Evolutionary conservation across 257 asterid genomes (phyloP), one percentile per base, ranked within the genome.

Genomic region (Marsdenia floribunda): DNA sequence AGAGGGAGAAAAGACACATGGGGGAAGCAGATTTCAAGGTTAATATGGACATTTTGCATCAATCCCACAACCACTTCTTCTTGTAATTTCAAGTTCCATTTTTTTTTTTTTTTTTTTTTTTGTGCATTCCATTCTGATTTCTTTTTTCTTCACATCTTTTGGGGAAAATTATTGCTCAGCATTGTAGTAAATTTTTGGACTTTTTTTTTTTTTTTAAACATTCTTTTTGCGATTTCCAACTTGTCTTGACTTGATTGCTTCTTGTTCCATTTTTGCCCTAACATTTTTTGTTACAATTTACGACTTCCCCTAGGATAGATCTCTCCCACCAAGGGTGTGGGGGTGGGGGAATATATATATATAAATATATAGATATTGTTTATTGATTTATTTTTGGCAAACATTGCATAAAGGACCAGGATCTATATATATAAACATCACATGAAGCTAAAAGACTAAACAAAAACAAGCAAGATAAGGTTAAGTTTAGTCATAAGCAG

Each of bases 81-180:
- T 22, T 72, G 70, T 44, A 63, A 52, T 33, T 35, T 78, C 15
- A 2, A 42, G 64, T 40, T 18, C 7, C n/a, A n/a, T n/a, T n/a
- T n/a, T n/a, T n/a, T n/a, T n/a, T 47, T 40, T 18, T 6, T 46
- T 21, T 26, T 73, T 68, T 9, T 21, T 68, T n/a, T 55, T 37
- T 49, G 33, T 74, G 79, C 60, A 69, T 69, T 79, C 82, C 72
- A 50, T 59, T 60, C 75, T 69, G 22, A 49, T 60, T n/a, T 22
- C n/a, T 58, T 9, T n/a, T 9, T 3, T 38, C 38, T 68, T 72
- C 66, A 50, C 16, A n/a, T 24, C 13, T 55, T 60, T 72, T 70
- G n/a, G 74, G 72, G 22, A 42, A 58, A 68, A 68, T 42, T 73
- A 73, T 44, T 57, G 53, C 24, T 67, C 75, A 58, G 40, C 5